A percentile compares a stretch with the other conserved stretches of the same genome.
Evolutionary conservation across 768 basidiomycete genomes (phyloP).

Genomic region (Termitomyces titanicus): DNA sequence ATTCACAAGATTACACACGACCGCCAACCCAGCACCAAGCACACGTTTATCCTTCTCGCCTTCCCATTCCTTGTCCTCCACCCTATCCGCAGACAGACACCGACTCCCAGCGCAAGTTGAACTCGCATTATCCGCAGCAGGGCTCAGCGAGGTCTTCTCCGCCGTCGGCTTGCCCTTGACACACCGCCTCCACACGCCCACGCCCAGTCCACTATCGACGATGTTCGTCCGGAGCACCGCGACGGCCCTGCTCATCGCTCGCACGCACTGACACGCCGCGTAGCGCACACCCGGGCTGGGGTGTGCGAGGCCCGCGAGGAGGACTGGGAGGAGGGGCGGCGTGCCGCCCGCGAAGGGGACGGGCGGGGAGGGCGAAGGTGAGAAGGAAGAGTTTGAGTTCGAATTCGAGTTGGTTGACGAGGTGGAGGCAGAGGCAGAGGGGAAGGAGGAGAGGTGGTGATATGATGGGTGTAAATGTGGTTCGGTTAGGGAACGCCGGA

Average conservation of each 20-base stretch:
- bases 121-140: conserved; percentile 1
- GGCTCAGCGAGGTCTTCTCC: not conserved
- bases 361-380: not conserved
- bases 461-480: not conserved
- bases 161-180: conserved; percentile 11
- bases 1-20: conserved; percentile 82
- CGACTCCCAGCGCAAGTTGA: not conserved
- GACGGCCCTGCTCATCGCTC: conserved; percentile 77
- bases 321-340: conserved; percentile 38
- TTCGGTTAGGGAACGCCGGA: conserved; percentile 54
- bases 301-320: conserved; percentile 55
- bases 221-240: conserved; percentile 81
- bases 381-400: conserved; percentile 26
- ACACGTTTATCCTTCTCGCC: conserved; percentile 63
- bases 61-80: conserved; percentile 7
- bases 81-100: too few relatives aligned
- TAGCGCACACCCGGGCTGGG: conserved; percentile 74
- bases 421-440: conserved; percentile 33
- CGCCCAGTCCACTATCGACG: conserved; percentile 76
- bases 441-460: conserved; percentile 40
- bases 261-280: conserved; percentile 81
- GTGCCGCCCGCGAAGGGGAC: conserved; percentile 25
- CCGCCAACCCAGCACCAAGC: conserved; percentile 63
- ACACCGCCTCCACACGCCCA: conserved; percentile 60
- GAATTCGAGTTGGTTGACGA: conserved; percentile 38